These are phyloP conservation scores for Paramecium biaurelia DNA, from an alignment of 73 alveolate genomes.

Conservation along the genomic window DNA sequence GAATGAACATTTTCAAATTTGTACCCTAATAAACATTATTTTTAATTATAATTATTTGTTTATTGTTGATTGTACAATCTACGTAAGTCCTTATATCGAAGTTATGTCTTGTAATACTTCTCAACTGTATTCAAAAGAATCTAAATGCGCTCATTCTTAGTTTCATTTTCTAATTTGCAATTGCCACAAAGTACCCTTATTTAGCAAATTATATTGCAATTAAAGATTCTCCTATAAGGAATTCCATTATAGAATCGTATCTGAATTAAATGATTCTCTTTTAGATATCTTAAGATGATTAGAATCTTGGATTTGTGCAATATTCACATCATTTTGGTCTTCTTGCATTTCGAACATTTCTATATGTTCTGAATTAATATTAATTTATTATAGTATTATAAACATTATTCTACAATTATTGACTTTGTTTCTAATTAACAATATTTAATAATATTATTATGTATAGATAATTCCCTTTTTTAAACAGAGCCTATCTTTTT, in stretches of 20 bases:
- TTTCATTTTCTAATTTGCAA: conserved; percentile 14
- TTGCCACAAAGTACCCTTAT: not conserved
- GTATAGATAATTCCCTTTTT: too few species aligned
- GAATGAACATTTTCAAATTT: not conserved
- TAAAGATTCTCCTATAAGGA: conserved; percentile 16
- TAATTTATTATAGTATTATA: not conserved
- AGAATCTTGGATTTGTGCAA: not conserved
- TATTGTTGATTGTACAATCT: not conserved
- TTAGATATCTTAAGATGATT: not conserved
- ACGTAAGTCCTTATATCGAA: conserved; percentile 28
- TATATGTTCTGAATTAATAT: not conserved
- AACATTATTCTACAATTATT: not conserved
- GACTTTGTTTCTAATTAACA: not conserved
- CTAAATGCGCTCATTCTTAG: conserved; percentile 14
- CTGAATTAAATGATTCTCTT: not conserved
- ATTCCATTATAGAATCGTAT: not conserved
- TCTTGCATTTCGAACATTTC: not conserved
- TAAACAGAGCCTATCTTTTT: too few species aligned
- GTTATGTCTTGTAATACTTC: not conserved
- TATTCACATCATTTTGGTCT: not conserved
- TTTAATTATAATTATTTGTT: not conserved
- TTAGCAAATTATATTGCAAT: not conserved
- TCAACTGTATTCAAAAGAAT: not conserved
- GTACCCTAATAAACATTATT: not conserved
- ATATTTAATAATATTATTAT: too few species aligned